phyloP scores from a whole-genome alignment of 257 asterid species.

The Jacaranda mimosifolia region DNA sequence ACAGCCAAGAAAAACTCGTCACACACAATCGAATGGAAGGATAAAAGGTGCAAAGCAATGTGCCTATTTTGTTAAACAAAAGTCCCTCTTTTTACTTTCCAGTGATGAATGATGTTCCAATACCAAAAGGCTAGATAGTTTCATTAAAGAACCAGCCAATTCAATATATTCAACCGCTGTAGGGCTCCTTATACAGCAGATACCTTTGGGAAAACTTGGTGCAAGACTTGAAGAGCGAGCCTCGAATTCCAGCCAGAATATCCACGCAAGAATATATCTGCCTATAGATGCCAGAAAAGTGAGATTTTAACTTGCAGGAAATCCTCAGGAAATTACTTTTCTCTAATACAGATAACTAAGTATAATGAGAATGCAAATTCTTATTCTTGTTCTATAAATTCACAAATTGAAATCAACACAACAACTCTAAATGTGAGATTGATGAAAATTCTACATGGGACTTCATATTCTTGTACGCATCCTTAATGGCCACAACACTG shows the following conservation, averaged over 20 bases:
- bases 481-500: too few species aligned
- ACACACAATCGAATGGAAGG: background rate
- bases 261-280: conserved; percentile 79
- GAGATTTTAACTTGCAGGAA: background rate
- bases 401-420: too few species aligned
- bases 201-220: conserved; percentile 80
- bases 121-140: background rate
- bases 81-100: background rate
- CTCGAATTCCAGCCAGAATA: conserved; percentile 93
- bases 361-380: too few species aligned
- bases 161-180: background rate
- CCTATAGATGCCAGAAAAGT: conserved; percentile 46
- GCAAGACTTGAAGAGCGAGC: conserved; percentile 71
- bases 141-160: background rate
- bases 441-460: too few species aligned
- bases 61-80: background rate
- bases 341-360: background rate
- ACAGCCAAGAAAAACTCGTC: background rate
- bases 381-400: too few species aligned
- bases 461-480: too few species aligned
- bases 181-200: conserved; percentile 9
- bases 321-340: background rate
- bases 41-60: background rate
- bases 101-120: background rate
- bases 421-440: too few species aligned